Percentiles rank a stretch among this genome's conserved stretches.
Conservation (phyloP, 192 early-diverging fungal species). For the Coemansia sp. region DNA sequence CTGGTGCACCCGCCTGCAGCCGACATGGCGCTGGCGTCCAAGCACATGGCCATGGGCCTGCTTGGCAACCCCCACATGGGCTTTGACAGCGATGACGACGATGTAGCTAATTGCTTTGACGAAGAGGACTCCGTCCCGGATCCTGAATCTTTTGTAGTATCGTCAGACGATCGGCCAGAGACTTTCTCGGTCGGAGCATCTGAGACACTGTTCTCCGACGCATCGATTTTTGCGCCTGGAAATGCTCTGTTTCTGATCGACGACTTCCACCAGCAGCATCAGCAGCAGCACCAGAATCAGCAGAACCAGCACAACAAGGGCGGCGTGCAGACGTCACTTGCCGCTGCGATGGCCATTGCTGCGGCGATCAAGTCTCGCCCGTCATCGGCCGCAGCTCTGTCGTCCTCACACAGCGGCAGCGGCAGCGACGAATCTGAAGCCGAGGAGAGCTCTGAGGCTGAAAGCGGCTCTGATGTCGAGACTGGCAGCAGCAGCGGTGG, state of each 20-base stretch:
- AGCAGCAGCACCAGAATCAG: not conserved
- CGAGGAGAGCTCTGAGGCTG: no score
- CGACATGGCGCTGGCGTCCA: slow-evolving; percentile 35
- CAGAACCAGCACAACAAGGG: slow-evolving; percentile 1
- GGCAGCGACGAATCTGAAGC: not conserved
- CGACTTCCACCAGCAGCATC: slow-evolving; percentile 15
- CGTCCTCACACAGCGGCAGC: not conserved
- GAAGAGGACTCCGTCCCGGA: slow-evolving; percentile 48
- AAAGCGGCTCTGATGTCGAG: no score
- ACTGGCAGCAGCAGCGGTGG: not conserved
- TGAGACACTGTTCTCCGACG: slow-evolving; percentile 44
- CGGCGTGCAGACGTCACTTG: slow-evolving; percentile 13
- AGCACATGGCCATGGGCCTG: slow-evolving; percentile 5
- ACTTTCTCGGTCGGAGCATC: slow-evolving; percentile 39
- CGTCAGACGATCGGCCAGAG: slow-evolving; percentile 40
- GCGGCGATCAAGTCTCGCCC: slow-evolving; percentile 11
- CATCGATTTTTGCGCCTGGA: slow-evolving; percentile 42
- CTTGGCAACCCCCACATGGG: slow-evolving; percentile 6
- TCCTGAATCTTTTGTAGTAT: slow-evolving; percentile 52
- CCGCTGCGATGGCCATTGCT: slow-evolving; percentile 23
- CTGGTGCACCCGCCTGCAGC: slow-evolving; percentile 35
- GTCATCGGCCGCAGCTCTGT: not conserved
- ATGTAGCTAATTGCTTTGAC: slow-evolving; percentile 24
- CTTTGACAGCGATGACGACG: slow-evolving; percentile 15
- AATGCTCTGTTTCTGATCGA: slow-evolving; percentile 43